Conservation (phyloP, 1,139 yeast species). For the Scheffersomyces insectosa region DNA sequence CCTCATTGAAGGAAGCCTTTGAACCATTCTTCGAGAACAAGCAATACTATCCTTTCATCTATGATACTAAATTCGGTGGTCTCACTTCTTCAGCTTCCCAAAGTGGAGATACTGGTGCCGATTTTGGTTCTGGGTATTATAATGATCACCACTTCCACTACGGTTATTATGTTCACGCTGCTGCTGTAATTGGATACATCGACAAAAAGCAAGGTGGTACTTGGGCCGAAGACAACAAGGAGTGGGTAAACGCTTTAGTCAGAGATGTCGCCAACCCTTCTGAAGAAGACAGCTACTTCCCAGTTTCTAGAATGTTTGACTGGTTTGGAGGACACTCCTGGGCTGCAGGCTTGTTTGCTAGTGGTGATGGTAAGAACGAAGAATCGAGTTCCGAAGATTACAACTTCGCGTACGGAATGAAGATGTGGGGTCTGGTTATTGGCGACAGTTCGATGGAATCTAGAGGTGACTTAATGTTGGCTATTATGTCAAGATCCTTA, state of each 20-base stretch:
- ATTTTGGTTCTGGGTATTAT: conserved; percentile 66
- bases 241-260: conserved; percentile 63
- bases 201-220: conserved; percentile 61
- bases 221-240: conserved; percentile 66
- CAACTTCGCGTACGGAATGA: conserved; percentile 80
- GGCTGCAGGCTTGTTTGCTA: conserved; percentile 73
- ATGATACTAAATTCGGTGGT: conserved; percentile 69
- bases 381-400: conserved; percentile 82
- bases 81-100: conserved; percentile 64
- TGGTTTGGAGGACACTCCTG: conserved; percentile 85
- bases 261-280: conserved; percentile 82
- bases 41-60: conserved; percentile 61
- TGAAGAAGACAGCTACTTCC: conserved; percentile 60
- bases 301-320: conserved; percentile 75
- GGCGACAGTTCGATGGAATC: conserved; percentile 75
- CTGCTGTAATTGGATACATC: conserved; percentile 69
- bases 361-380: conserved; percentile 78
- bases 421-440: conserved; percentile 72
- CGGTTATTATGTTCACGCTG: conserved; percentile 76
- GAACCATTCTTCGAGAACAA: conserved; percentile 47
- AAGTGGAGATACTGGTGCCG: conserved; percentile 39
- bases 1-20: conserved; percentile 54
- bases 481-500: conserved; percentile 63
- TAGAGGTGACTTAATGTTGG: conserved; percentile 76
- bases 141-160: conserved; percentile 83